Evolutionary conservation across 176 grass and related monocot species (phyloP), one percentile per base, ranked within the genome.

Genomic region (Oryza officinalis): DNA sequence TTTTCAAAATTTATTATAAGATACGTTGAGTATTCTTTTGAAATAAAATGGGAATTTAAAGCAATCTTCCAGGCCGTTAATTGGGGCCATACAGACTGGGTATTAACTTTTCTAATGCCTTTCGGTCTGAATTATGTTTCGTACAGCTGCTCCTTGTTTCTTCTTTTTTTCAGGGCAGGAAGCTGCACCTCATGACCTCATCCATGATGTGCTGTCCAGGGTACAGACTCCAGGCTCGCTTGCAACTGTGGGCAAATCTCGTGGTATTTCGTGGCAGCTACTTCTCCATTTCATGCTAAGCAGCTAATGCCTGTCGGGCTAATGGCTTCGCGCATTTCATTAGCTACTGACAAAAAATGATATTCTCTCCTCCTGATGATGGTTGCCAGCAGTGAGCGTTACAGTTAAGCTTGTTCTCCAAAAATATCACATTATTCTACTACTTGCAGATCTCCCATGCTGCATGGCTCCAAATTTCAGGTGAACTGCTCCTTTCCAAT

Each of bases 241-340:
- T 61, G 57, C 57, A 61, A 61, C 71, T 81, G 49, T 80, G 76
- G 75, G 46, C 75, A 84, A 84, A 74, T 52, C 69, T 54, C 26
- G 6, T 64, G 45, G 7, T 46, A 64, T 75, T 81, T 81, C 69
- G 78, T 87, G 78, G 78, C 71, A 47, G 63, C 71, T 63, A 81
- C 78, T 74, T 75, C 33, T 80, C 27, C 13, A 31, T 23, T 60
- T 63, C 46, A 45, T 69, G 71, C 33, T 67, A 43, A 81, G 61
- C 71, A 81, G 71, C 71, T 60, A 75, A 59, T 46, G 31, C 45
- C 75, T 81, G 25, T 31, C 35, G 23, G 46, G 71, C 45, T 69
- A 79, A 81, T 46, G 71, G 63, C 26, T 76, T 32, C 61, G 30
- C 38, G 7, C 33, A 31, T 25, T 74, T 17, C 13, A 33, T n/a